Conservation (phyloP, 2,329 filamentous ascomycete genomes). For the Fonsecaea pedrosoi region DNA sequence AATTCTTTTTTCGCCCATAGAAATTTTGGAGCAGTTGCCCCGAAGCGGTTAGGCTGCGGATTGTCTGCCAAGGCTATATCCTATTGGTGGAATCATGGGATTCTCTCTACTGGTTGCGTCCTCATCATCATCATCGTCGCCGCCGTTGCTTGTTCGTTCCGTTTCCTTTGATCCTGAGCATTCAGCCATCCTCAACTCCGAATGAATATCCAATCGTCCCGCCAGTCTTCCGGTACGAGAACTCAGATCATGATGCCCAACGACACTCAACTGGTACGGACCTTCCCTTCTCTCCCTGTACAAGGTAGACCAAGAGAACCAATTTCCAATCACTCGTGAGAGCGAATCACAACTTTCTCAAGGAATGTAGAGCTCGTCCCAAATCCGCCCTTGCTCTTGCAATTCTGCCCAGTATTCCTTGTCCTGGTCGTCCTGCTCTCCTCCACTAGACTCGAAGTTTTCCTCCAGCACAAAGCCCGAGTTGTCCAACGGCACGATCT, state of each 20-base stretch:
- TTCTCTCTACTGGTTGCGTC: no score
- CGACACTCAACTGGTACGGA: neutral
- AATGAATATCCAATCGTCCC: neutral
- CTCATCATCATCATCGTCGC: neutral
- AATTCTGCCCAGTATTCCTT: constrained; percentile 26
- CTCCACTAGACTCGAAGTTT: neutral
- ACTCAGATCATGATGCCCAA: neutral
- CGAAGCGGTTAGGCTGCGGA: constrained; percentile 18
- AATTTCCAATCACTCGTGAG: no score
- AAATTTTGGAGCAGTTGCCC: constrained; percentile 38
- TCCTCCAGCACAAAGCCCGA: neutral
- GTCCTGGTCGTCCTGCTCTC: constrained; percentile 5
- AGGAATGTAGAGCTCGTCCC: constrained; percentile 18
- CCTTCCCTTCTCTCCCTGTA: neutral
- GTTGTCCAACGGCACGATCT: constrained; percentile 20
- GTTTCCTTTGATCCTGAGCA: neutral
- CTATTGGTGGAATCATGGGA: constrained; percentile 16
- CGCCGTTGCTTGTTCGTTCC: neutral
- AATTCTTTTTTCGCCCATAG: constrained; percentile 31
- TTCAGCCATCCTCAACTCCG: neutral
- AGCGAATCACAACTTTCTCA: neutral
- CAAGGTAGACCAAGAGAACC: neutral
- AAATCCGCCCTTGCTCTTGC: constrained; percentile 21
- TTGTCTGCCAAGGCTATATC: constrained; percentile 23
- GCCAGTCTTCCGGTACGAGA: neutral